phyloP scores from a whole-genome alignment of 495 filamentous ascomycete genomes.

The Neurospora sp. region DNA sequence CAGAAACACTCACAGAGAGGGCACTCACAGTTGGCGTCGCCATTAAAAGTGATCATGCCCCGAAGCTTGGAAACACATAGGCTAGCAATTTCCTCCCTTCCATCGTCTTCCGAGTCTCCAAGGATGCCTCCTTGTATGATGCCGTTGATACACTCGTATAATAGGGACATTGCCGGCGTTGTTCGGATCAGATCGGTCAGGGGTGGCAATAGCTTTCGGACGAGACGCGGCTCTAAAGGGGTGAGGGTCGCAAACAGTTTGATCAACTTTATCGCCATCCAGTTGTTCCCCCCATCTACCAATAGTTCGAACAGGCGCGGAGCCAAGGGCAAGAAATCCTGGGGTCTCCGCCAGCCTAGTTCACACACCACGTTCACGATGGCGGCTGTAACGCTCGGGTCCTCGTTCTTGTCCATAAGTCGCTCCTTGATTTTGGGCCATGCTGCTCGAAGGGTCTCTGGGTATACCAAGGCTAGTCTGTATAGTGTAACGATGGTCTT shows the following conservation, averaged over 20 bases:
- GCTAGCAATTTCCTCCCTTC: conserved; percentile 84
- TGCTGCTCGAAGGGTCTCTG: conserved; percentile 79
- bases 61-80: conserved; percentile 88
- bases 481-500: conserved; percentile 93
- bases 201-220: conserved; percentile 90
- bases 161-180: conserved; percentile 88
- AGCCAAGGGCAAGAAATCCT: conserved; percentile 86
- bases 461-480: conserved; percentile 83
- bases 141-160: conserved; percentile 97
- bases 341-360: conserved; percentile 83
- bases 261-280: conserved; percentile 99
- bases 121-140: conserved; percentile 95
- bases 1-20: no score
- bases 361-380: conserved; percentile 97
- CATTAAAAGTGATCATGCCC: conserved; percentile 86
- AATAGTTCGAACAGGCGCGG: conserved; percentile 85
- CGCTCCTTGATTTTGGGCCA: conserved; percentile 97
- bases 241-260: conserved; percentile 97
- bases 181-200: conserved; percentile 86
- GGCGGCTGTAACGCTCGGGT: conserved; percentile 87
- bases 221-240: conserved; percentile 80
- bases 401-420: conserved; percentile 80
- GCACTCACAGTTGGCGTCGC: conserved; percentile 80
- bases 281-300: conserved; percentile 91
- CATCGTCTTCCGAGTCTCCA: conserved; percentile 63